These are phyloP conservation scores for Cercospora sesami DNA, from an alignment of 2,329 filamentous ascomycete genomes.

Conservation along the genomic window DNA sequence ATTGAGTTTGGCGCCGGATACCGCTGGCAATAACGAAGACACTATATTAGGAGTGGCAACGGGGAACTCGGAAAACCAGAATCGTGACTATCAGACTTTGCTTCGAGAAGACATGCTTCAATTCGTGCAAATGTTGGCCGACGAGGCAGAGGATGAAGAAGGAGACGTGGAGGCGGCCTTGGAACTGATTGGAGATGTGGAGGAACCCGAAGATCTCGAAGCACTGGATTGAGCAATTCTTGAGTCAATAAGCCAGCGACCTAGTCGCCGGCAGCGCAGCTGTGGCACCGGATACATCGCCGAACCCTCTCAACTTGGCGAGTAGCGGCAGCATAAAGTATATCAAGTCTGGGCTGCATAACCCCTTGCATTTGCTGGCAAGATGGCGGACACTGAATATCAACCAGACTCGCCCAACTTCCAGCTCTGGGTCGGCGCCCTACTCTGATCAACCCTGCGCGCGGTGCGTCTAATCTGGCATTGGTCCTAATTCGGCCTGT, in stretches of 20 bases:
- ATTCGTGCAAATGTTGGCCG: slow-evolving; percentile 10
- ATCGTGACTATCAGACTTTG: background rate
- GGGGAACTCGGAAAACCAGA: background rate
- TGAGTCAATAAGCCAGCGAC: background rate
- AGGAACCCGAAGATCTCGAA: slow-evolving; percentile 1
- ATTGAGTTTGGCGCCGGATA: slow-evolving; percentile 40
- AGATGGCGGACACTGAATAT: background rate
- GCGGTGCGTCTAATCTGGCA: background rate
- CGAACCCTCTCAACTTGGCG: background rate
- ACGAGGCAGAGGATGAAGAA: slow-evolving; percentile 13
- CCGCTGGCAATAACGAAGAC: background rate
- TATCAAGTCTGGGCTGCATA: background rate
- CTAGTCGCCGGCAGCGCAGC: background rate
- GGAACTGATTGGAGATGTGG: background rate
- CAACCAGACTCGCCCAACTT: background rate
- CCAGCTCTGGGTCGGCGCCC: background rate
- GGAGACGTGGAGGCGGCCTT: background rate
- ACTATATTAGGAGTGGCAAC: background rate
- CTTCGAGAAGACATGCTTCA: slow-evolving; percentile 10
- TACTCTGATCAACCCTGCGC: background rate
- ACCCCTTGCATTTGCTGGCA: background rate
- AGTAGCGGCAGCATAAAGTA: background rate
- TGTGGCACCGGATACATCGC: background rate
- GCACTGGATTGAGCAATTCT: background rate
- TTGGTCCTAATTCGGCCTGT: background rate